Conservation (phyloP, 352 stramenopile species). For the Phytophthora macrochlamydospora region DNA sequence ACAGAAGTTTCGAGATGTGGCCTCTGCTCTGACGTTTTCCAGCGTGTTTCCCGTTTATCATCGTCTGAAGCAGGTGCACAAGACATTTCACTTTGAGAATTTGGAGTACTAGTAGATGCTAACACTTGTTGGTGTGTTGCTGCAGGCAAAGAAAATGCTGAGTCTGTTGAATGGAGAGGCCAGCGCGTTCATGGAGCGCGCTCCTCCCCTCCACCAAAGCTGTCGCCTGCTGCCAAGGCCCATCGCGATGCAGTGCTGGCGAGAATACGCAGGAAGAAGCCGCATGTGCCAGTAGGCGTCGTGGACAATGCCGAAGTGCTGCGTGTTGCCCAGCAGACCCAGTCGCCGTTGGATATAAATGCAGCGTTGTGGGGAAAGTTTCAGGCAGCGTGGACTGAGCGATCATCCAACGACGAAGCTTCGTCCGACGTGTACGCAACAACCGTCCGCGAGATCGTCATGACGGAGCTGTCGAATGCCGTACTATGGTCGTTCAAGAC, state of each 20-base stretch:
- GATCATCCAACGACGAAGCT: conserved; percentile 1
- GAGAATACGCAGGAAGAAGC: conserved; percentile 36
- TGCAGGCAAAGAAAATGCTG: conserved; percentile 51
- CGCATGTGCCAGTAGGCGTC: conserved; percentile 4
- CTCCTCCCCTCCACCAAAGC: conserved; percentile 28
- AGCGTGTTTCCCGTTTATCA: conserved; percentile 50
- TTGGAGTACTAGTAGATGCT: no score
- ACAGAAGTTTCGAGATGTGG: conserved; percentile 30
- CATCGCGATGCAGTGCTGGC: conserved; percentile 54
- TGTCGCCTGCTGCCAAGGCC: conserved; percentile 25
- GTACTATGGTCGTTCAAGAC: conserved; percentile 59
- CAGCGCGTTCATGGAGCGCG: conserved; percentile 27
- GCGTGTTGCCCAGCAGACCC: not conserved
- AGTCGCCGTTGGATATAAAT: conserved; percentile 9
- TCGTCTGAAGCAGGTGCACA: conserved; percentile 50
- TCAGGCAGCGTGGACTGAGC: conserved; percentile 18
- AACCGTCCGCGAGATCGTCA: conserved; percentile 43
- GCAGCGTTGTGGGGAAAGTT: conserved; percentile 29
- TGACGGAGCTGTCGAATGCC: conserved; percentile 61
- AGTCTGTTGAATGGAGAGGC: conserved; percentile 43
- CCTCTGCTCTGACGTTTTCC: conserved; percentile 39
- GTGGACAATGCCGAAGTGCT: conserved; percentile 21
- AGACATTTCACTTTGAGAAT: no score
- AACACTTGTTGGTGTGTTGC: not conserved
- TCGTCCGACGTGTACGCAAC: conserved; percentile 29